A percentile compares a stretch with the other conserved stretches of the same genome.
phyloP scores from a whole-genome alignment of 495 filamentous ascomycete genomes.

The Amphirosellinia nigrospora region DNA sequence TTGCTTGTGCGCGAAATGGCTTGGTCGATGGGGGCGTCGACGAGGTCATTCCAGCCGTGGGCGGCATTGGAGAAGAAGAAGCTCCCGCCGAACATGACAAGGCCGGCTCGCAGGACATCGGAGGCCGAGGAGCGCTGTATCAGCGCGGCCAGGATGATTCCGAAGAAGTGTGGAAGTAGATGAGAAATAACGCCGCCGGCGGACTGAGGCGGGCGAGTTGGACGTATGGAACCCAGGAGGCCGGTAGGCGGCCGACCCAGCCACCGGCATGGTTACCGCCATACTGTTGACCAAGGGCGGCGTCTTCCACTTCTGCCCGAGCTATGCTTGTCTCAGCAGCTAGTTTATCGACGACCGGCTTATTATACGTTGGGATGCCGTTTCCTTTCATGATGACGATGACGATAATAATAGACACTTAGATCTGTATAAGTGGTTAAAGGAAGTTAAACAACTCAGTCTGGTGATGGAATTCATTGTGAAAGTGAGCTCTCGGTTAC shows the following conservation, averaged over 20 bases:
- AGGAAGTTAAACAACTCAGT: no score
- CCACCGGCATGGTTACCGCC: slow-evolving; percentile 39
- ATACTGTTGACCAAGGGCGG: slow-evolving; percentile 37
- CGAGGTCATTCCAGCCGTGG: slow-evolving; percentile 52
- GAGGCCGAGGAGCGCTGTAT: slow-evolving; percentile 29
- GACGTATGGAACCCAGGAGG: slow-evolving; percentile 45
- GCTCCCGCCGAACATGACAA: slow-evolving; percentile 42
- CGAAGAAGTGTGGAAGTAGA: slow-evolving; percentile 49
- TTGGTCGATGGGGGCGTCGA: slow-evolving; percentile 48
- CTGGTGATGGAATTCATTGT: background rate
- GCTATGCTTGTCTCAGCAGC: background rate
- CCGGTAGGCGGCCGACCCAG: slow-evolving; percentile 38
- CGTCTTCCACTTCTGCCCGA: slow-evolving; percentile 26
- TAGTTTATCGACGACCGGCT: slow-evolving; percentile 24
- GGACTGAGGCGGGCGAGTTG: slow-evolving; percentile 46
- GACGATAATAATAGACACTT: background rate
- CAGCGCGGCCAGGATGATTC: slow-evolving; percentile 44
- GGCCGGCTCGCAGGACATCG: slow-evolving; percentile 29
- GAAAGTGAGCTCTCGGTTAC: background rate
- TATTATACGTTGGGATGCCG: slow-evolving; percentile 29
- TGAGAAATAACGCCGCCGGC: slow-evolving; percentile 44
- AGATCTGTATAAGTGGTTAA: background rate
- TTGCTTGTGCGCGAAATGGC: slow-evolving; percentile 42
- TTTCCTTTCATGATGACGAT: slow-evolving; percentile 19
- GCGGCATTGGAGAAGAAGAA: slow-evolving; percentile 52